A percentile compares a stretch with the other conserved stretches of the same genome.
Conservation (phyloP, 768 basidiomycete species). For the Pleurotus cornucopiae region DNA sequence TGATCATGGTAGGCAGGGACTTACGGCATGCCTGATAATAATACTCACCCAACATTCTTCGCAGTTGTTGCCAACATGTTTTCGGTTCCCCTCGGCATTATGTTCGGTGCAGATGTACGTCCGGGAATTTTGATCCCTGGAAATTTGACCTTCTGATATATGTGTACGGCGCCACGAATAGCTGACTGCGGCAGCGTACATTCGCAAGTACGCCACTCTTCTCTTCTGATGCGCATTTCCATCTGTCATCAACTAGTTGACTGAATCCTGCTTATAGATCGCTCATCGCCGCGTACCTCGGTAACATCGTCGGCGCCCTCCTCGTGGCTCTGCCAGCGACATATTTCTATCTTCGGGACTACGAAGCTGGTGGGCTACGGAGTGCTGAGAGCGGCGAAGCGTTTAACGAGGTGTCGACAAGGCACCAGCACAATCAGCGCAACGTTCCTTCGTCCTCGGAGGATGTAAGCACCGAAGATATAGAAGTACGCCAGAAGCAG, state of each 20-base stretch:
- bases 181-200: constrained; percentile 54
- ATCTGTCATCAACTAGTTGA: not conserved
- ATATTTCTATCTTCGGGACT: constrained; percentile 61
- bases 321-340: constrained; percentile 60
- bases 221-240: not conserved
- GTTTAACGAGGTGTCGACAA: constrained; percentile 9
- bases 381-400: constrained; percentile 33
- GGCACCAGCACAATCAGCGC: not conserved
- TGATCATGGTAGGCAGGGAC: constrained; percentile 53
- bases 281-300: constrained; percentile 59
- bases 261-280: constrained; percentile 31
- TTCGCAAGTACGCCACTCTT: constrained; percentile 49
- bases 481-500: too few species aligned
- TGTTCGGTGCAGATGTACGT: constrained; percentile 64
- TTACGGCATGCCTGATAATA: too few species aligned
- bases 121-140: not conserved
- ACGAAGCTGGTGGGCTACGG: constrained; percentile 32
- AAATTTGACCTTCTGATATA: not conserved
- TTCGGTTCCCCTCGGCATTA: constrained; percentile 64
- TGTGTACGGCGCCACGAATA: constrained; percentile 17
- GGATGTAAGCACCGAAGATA: too few species aligned
- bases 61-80: constrained; percentile 76
- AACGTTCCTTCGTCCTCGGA: too few species aligned
- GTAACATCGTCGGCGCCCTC: constrained; percentile 64
- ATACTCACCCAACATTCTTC: not conserved